Percentiles rank a stretch among this genome's conserved stretches.
Evolutionary conservation across 2,329 filamentous ascomycete species (phyloP).

Genomic region (Rasamsonia emersonii): DNA sequence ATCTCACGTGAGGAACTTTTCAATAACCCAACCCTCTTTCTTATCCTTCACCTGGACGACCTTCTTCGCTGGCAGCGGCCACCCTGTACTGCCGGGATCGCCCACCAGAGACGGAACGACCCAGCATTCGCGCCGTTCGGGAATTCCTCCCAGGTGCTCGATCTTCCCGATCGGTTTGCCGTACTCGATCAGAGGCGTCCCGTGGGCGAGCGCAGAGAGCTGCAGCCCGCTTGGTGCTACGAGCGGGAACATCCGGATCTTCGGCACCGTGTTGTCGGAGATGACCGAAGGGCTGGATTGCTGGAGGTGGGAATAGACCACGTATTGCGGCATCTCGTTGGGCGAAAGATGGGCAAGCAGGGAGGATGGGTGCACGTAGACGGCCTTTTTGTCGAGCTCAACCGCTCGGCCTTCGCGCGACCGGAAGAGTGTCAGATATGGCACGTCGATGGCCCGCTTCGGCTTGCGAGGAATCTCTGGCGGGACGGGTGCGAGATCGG

Average conservation of each 20-base stretch:
- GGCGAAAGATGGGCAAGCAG: constrained; percentile 61
- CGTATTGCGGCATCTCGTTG: constrained; percentile 73
- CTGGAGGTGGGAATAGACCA: constrained; percentile 82
- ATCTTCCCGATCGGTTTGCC: constrained; percentile 89
- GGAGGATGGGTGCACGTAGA: constrained; percentile 83
- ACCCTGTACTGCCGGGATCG: constrained; percentile 59
- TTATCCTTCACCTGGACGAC: constrained; percentile 68
- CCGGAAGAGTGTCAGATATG: constrained; percentile 79
- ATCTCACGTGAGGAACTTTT: constrained; percentile 36
- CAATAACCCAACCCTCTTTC: constrained; percentile 67
- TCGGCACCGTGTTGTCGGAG: constrained; percentile 48
- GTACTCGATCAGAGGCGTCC: constrained; percentile 73
- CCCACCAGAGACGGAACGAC: constrained; percentile 73
- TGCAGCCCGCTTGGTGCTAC: constrained; percentile 69
- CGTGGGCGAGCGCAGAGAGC: constrained; percentile 69
- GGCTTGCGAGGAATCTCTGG: constrained; percentile 61
- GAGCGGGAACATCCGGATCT: constrained; percentile 80
- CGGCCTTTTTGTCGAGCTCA: constrained; percentile 52
- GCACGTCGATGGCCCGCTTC: constrained; percentile 80
- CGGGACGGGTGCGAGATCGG: constrained; percentile 70
- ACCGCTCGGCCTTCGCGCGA: constrained; percentile 40
- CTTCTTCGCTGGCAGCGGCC: constrained; percentile 78
- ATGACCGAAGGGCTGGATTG: constrained; percentile 49
- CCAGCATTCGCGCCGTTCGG: constrained; percentile 63
- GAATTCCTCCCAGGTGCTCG: constrained; percentile 38